A percentile compares a stretch with the other conserved stretches of the same genome.
These are phyloP conservation scores for Rhodamnia rubescens DNA, from an alignment of 345 rosid genomes.

Conservation along the genomic window DNA sequence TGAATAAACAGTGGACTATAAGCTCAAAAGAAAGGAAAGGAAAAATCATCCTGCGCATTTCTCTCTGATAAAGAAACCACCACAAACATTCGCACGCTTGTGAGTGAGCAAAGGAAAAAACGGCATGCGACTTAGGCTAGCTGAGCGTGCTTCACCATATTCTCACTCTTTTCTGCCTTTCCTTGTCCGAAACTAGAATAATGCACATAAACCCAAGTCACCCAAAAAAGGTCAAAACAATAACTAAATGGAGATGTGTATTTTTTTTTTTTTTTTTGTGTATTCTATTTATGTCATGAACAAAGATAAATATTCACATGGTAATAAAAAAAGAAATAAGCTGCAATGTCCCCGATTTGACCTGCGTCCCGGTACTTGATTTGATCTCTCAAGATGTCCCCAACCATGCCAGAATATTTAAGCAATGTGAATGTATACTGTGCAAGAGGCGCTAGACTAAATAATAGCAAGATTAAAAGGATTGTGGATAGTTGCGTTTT, in stretches of 20 bases:
- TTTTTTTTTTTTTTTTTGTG: too few relatives aligned
- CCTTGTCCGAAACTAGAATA: background rate
- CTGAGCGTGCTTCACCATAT: background rate
- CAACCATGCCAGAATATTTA: background rate
- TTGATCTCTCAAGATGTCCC: background rate
- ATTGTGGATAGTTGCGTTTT: background rate
- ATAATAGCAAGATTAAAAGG: background rate
- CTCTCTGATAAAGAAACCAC: background rate
- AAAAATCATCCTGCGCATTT: background rate
- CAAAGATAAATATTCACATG: background rate
- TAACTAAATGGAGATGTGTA: background rate
- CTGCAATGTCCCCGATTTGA: too few relatives aligned
- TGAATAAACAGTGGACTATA: background rate
- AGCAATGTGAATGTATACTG: background rate
- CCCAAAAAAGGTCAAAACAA: background rate
- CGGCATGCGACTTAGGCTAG: background rate
- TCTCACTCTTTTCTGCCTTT: background rate
- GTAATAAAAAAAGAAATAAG: background rate
- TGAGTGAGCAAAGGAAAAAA: background rate
- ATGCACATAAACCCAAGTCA: background rate
- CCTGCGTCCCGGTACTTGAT: background rate
- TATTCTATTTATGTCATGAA: background rate
- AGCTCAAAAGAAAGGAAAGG: background rate
- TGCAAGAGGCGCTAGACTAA: background rate
- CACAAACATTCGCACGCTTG: background rate